phyloP scores from a whole-genome alignment of 495 filamentous ascomycete species.

The Immersiella caudata region DNA sequence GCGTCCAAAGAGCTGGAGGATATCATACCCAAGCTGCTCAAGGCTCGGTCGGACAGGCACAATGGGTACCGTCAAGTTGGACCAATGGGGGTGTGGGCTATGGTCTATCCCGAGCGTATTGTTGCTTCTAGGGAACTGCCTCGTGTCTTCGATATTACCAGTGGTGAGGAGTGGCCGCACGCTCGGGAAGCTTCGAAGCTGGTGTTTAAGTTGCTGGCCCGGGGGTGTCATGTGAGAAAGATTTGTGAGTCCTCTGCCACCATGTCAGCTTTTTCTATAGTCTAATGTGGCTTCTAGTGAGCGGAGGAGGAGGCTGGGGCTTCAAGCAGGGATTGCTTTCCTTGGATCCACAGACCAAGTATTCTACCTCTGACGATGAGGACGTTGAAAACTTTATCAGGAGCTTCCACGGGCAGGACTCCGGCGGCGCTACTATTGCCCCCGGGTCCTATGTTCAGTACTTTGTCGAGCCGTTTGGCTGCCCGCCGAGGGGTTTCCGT shows the following conservation, averaged over 20 bases:
- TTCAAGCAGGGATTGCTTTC: constrained; percentile 81
- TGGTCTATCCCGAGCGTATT: constrained; percentile 56
- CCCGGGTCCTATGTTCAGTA: constrained; percentile 55
- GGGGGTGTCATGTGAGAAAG: constrained; percentile 61
- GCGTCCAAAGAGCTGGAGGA: constrained; percentile 78
- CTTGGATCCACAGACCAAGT: constrained; percentile 69
- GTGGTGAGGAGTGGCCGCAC: not conserved
- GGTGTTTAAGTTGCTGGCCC: constrained; percentile 36
- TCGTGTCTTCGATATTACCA: not conserved
- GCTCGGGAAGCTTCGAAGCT: not conserved
- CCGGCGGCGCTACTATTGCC: constrained; percentile 31
- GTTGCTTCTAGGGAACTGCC: not conserved
- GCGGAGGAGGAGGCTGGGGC: constrained; percentile 91
- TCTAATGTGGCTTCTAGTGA: constrained; percentile 53
- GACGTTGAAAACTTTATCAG: constrained; percentile 37
- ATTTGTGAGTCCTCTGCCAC: constrained; percentile 49
- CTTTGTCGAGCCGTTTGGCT: constrained; percentile 40
- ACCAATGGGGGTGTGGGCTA: constrained; percentile 73
- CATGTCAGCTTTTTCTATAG: too few relatives aligned
- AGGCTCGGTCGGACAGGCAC: not conserved
- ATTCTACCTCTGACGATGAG: constrained; percentile 32
- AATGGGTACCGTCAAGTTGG: constrained; percentile 31
- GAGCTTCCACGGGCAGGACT: constrained; percentile 32
- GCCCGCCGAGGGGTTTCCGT: not conserved
- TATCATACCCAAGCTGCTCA: constrained; percentile 62